A percentile compares a stretch with the other conserved stretches of the same genome.
Evolutionary conservation across 2,329 filamentous ascomycete species (phyloP).

Genomic region (Aschersonia sp.): DNA sequence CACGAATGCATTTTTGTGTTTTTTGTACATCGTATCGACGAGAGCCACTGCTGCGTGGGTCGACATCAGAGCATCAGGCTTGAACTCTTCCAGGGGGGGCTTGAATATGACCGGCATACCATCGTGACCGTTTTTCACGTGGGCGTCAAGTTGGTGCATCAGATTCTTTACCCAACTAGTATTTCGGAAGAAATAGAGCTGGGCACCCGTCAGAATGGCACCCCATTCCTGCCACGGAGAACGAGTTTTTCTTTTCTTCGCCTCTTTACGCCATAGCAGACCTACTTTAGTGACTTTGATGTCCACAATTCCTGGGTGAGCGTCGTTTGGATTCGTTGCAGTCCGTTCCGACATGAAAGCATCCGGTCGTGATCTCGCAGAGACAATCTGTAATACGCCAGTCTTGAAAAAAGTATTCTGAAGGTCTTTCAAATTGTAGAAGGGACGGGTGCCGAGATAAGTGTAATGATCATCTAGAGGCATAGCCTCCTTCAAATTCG

Average conservation of each 20-base stretch:
- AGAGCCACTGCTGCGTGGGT: constrained; percentile 86
- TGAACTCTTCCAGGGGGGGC: constrained; percentile 80
- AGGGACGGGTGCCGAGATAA: constrained; percentile 64
- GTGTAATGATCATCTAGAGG: constrained; percentile 82
- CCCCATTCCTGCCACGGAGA: constrained; percentile 99
- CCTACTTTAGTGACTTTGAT: constrained; percentile 97
- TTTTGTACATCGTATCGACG: constrained; percentile 74
- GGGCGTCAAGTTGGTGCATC: constrained; percentile 74
- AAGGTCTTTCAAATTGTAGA: constrained; percentile 65
- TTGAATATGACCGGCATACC: constrained; percentile 75
- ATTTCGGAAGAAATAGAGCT: constrained; percentile 93
- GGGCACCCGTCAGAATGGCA: constrained; percentile 87
- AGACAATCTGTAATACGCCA: constrained; percentile 87
- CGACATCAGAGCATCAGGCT: constrained; percentile 84
- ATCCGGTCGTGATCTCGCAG: constrained; percentile 80
- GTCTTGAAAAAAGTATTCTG: constrained; percentile 85
- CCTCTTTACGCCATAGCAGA: constrained; percentile 83
- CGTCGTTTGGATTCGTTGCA: constrained; percentile 69
- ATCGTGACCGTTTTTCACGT: constrained; percentile 63
- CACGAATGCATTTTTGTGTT: constrained; percentile 89
- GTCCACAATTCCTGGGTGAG: constrained; percentile 85
- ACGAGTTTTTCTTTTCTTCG: constrained; percentile 82
- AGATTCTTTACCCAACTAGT: constrained; percentile 82
- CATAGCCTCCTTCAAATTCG: constrained; percentile 84
- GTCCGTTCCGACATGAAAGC: constrained; percentile 87